These are phyloP conservation scores for Chalciporus pseudorubinellus DNA, from an alignment of 768 basidiomycete genomes.

Conservation along the genomic window DNA sequence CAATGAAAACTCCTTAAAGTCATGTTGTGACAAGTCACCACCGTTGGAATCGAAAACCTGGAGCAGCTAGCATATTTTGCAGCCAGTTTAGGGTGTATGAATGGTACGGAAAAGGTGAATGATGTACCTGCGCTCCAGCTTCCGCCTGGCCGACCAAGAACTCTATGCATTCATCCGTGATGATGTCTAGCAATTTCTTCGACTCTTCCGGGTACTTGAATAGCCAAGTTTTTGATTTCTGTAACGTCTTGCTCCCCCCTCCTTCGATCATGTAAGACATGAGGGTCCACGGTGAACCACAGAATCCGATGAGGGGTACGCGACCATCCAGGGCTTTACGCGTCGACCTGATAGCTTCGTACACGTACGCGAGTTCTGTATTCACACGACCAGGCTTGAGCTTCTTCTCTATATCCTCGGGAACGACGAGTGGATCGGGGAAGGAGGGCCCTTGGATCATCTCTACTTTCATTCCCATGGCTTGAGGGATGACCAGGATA, in stretches of 20 bases:
- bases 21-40: slow-evolving; percentile 84
- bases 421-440: slow-evolving; percentile 78
- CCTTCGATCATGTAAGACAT: slow-evolving; percentile 99
- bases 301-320: slow-evolving; percentile 96
- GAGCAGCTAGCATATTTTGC: slow-evolving; percentile 55
- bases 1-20: slow-evolving; percentile 81
- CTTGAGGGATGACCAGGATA: slow-evolving; percentile 96
- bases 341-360: slow-evolving; percentile 85
- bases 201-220: slow-evolving; percentile 88
- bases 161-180: slow-evolving; percentile 88
- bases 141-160: slow-evolving; percentile 90
- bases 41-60: slow-evolving; percentile 99
- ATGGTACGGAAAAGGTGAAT: background rate
- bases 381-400: slow-evolving; percentile 73
- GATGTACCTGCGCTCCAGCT: slow-evolving; percentile 92
- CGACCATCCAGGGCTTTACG: slow-evolving; percentile 77
- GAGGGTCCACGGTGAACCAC: slow-evolving; percentile 96
- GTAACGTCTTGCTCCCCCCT: slow-evolving; percentile 85
- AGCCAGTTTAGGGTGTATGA: background rate
- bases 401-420: slow-evolving; percentile 63
- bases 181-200: slow-evolving; percentile 67
- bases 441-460: slow-evolving; percentile 94
- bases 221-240: slow-evolving; percentile 92
- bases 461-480: slow-evolving; percentile 91
- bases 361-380: slow-evolving; percentile 87